phyloP scores from a whole-genome alignment of 202 grass and related monocot species.

The Zoysia matrella region DNA sequence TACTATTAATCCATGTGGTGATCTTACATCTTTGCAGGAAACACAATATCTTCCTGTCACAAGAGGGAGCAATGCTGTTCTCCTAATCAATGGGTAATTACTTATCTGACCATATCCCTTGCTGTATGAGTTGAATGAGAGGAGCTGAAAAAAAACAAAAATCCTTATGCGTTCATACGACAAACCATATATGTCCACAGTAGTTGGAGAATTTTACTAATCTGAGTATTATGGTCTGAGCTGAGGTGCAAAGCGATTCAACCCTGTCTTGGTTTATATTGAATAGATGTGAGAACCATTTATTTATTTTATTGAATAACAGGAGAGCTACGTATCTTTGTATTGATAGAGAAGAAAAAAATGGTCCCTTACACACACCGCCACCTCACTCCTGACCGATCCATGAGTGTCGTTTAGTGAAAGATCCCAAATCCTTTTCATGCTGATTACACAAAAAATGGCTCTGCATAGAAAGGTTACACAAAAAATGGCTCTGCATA shows the following conservation, averaged over 20 bases:
- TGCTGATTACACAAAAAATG: neutral
- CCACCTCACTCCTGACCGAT: too few relatives aligned
- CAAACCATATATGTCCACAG: neutral
- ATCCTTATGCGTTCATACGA: neutral
- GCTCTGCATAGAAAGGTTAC: neutral
- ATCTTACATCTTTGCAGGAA: neutral
- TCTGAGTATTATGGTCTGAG: conserved; percentile 9
- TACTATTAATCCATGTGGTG: conserved; percentile 35
- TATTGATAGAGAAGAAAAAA: too few relatives aligned
- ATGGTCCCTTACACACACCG: too few relatives aligned
- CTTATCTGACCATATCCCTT: too few relatives aligned
- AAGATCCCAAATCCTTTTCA: conserved; percentile 16
- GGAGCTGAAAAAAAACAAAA: neutral
- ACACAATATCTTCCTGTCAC: too few relatives aligned
- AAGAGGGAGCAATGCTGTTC: too few relatives aligned
- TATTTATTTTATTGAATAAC: too few relatives aligned
- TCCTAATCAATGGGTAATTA: too few relatives aligned
- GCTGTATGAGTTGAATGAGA: conserved; percentile 30
- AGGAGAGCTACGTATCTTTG: too few relatives aligned
- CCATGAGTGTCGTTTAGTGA: neutral
- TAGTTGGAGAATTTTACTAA: conserved; percentile 4
- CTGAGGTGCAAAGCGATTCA: conserved; percentile 10
- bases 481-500: neutral
- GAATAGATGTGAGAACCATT: neutral
- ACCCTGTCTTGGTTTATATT: conserved; percentile 7